Evolutionary conservation across 2,329 filamentous ascomycete species (phyloP).

Genomic region (Ophiostoma montium): DNA sequence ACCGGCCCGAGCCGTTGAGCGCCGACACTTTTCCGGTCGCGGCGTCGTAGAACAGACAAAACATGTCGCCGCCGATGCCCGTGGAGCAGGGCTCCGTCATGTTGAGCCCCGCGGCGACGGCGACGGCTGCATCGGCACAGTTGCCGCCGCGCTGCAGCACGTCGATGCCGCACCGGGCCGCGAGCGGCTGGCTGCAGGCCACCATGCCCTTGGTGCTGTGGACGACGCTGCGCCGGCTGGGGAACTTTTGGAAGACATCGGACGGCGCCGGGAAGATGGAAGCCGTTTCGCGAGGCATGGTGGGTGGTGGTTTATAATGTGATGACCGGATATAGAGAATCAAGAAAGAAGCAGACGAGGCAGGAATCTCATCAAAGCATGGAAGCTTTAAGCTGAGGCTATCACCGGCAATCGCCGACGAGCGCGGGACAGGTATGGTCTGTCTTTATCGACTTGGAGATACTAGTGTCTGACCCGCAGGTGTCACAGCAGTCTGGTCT

Average conservation of each 20-base stretch:
- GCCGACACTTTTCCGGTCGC: constrained; percentile 68
- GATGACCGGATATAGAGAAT: too few relatives aligned
- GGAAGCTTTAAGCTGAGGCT: too few relatives aligned
- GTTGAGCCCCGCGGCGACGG: constrained; percentile 83
- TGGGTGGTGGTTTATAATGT: too few relatives aligned
- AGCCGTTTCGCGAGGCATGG: constrained; percentile 33
- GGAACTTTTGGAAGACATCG: constrained; percentile 37
- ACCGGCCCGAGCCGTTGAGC: constrained; percentile 86
- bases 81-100: constrained; percentile 87
- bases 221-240: constrained; percentile 78
- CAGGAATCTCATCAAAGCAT: too few relatives aligned
- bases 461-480: too few relatives aligned
- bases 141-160: constrained; percentile 83
- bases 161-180: constrained; percentile 73
- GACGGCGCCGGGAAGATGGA: constrained; percentile 33
- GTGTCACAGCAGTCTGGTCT: too few relatives aligned
- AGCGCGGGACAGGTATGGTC: too few relatives aligned
- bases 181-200: constrained; percentile 77
- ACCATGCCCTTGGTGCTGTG: constrained; percentile 90
- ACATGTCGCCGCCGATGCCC: constrained; percentile 95
- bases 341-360: too few relatives aligned
- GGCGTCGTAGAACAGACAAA: constrained; percentile 84
- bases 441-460: too few relatives aligned
- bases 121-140: constrained; percentile 91
- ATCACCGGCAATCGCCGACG: too few relatives aligned